phyloP scores from a whole-genome alignment of 2,329 filamentous ascomycete genomes.

The Acephala macrosclerotiorum region DNA sequence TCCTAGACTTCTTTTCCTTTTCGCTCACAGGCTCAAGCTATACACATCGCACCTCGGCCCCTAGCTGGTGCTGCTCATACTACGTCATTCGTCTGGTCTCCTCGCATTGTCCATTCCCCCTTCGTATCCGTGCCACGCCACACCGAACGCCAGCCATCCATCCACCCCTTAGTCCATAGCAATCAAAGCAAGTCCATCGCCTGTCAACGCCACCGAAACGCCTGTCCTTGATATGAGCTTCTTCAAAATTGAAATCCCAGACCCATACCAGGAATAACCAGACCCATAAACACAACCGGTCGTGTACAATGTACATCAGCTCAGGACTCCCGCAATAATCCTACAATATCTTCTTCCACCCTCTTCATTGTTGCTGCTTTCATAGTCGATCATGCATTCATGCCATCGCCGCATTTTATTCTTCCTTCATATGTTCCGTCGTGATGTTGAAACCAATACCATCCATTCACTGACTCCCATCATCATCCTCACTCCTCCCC shows the following conservation, averaged over 20 bases:
- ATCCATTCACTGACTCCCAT: conserved; percentile 11
- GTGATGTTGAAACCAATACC: not conserved
- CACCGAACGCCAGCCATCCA: not conserved
- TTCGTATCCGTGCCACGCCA: not conserved
- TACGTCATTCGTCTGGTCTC: not conserved
- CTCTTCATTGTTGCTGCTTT: not conserved
- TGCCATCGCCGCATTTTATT: not conserved
- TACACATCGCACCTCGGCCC: not conserved
- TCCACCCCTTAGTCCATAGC: not conserved
- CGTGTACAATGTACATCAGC: conserved; percentile 11
- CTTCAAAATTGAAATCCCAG: too few relatives aligned
- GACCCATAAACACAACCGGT: conserved; percentile 9
- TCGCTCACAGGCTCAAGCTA: too few relatives aligned
- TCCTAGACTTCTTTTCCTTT: too few relatives aligned
- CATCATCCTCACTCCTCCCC: conserved; percentile 7
- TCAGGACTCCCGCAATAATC: conserved; percentile 5
- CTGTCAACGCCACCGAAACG: not conserved
- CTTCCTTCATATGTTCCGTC: not conserved
- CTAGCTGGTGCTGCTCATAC: not conserved
- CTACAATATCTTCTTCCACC: conserved; percentile 3
- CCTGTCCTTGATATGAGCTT: not conserved
- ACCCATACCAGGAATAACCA: not conserved
- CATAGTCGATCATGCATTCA: not conserved
- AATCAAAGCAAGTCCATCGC: not conserved
- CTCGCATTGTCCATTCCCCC: not conserved